Conservation (phyloP, 2,329 filamentous ascomycete species). For the Chrysoporthe austroafricana region DNA sequence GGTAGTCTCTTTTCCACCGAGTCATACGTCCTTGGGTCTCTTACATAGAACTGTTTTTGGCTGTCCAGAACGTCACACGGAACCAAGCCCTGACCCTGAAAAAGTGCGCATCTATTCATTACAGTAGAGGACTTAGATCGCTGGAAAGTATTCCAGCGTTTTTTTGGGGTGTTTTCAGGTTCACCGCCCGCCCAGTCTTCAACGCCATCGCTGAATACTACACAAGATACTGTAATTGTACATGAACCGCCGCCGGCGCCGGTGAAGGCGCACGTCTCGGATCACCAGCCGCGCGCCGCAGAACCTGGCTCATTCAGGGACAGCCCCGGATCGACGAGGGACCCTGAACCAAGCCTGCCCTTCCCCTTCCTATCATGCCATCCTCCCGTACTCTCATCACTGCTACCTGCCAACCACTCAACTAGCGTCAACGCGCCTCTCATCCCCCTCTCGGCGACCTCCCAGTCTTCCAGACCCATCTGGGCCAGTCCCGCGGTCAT, state of each 20-base stretch:
- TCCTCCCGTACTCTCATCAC: neutral
- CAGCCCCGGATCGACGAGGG: conserved; percentile 3
- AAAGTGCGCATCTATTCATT: too few relatives aligned
- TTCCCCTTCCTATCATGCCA: conserved; percentile 3
- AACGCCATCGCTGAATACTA: neutral
- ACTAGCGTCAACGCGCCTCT: conserved; percentile 45
- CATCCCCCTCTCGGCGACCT: conserved; percentile 44
- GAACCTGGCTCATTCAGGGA: neutral
- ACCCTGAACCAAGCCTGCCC: conserved; percentile 8
- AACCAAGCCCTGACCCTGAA: neutral
- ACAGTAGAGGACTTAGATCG: too few relatives aligned
- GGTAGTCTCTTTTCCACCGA: too few relatives aligned
- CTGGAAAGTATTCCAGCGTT: too few relatives aligned
- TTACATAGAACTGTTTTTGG: neutral
- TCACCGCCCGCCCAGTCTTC: neutral
- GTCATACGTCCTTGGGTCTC: too few relatives aligned
- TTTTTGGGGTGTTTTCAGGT: neutral
- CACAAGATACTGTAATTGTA: too few relatives aligned
- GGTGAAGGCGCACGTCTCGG: neutral
- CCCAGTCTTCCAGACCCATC: conserved; percentile 54
- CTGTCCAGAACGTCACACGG: neutral
- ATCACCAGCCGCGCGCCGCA: conserved; percentile 2
- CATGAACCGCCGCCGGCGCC: too few relatives aligned
- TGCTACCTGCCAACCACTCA: conserved; percentile 44
- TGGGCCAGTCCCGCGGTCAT: conserved; percentile 49